Base-by-base conservation (phyloP, 441 rosid species). In the Pelargonium citronellum region DNA sequence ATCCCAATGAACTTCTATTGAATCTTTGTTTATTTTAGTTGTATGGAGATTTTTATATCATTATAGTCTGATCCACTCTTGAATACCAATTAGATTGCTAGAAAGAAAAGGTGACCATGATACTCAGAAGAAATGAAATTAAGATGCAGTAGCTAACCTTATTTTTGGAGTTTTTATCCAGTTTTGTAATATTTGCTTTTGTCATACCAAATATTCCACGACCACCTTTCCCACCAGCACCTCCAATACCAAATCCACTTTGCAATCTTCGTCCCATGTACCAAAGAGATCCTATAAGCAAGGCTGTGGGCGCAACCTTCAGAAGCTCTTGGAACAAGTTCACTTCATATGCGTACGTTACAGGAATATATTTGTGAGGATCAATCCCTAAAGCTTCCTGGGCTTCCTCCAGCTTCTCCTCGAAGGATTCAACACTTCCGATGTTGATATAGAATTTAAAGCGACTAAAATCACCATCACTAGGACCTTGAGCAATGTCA, bases 361-460 rank as follows among this genome's bases (percentile, higher is more conserved):
- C 87, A 20, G 87, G 83, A 79, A 85, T 70, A 70, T 79, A 73
- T 76, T 89, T 74, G 77, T 80, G 89, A 62, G 90, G 83, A 69
- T 85, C 83, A 6, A 83, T 71, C 17, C 84, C 84, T 46, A 85
- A 74, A 8, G 83, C 83, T 72, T 78, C 83, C 57, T 84, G 90
- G 73, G 90, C 89, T 81, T 83, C 87, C 76, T 84, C 89, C 74
- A 89, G 79, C 81, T 85, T 89, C 74, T 87, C 87, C 79, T 89
- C 90, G 24, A 89, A 89, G 66, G 87, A 79, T 70, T 87, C 91
- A 68, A 89, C 79, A 69, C 85, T 84, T 61, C 86, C 90, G 1
- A 87, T 85, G 67, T 79, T 87, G 70, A 85, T 84, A 74, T 79
- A 82, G 76, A 65, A 87, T 77, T 78, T 84, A 71, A 77, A 82